A percentile compares a stretch with the other conserved stretches of the same genome.
phyloP scores from a whole-genome alignment of 1,284 basidiomycete species.

The Sanghuangporus sanghuang region DNA sequence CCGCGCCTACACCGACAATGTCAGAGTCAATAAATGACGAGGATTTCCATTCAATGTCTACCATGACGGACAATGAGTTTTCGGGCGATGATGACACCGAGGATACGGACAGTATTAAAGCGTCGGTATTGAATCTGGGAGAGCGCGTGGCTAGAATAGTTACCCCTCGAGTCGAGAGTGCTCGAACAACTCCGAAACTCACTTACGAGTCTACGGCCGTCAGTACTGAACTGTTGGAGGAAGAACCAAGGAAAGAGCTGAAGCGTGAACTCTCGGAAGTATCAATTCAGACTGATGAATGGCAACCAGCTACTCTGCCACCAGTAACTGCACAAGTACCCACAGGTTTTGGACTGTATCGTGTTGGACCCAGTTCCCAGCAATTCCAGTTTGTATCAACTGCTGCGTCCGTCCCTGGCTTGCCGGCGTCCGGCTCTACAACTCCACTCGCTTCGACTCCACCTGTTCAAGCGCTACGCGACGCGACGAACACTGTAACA shows the following conservation, averaged over 20 bases:
- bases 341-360: conserved; percentile 38
- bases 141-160: conserved; percentile 23
- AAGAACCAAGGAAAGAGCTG: conserved; percentile 24
- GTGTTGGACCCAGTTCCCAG: conserved; percentile 53
- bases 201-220: conserved; percentile 38
- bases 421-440: conserved; percentile 26
- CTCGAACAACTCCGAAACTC: neutral
- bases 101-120: conserved; percentile 63
- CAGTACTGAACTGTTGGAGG: conserved; percentile 27
- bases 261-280: conserved; percentile 66
- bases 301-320: conserved; percentile 38
- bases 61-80: conserved; percentile 65
- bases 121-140: conserved; percentile 34
- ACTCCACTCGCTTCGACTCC: conserved; percentile 29
- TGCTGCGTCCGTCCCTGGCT: conserved; percentile 32
- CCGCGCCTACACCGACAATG: conserved; percentile 57
- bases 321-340: conserved; percentile 22
- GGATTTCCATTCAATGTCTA: conserved; percentile 73
- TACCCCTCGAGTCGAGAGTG: neutral
- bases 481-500: conserved; percentile 37
- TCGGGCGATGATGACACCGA: conserved; percentile 45
- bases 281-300: conserved; percentile 73
- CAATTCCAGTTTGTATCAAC: conserved; percentile 75
- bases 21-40: conserved; percentile 42
- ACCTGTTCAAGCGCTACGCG: conserved; percentile 38